Conservation (phyloP, 257 asterid genomes). For the Eustoma russellianum region DNA sequence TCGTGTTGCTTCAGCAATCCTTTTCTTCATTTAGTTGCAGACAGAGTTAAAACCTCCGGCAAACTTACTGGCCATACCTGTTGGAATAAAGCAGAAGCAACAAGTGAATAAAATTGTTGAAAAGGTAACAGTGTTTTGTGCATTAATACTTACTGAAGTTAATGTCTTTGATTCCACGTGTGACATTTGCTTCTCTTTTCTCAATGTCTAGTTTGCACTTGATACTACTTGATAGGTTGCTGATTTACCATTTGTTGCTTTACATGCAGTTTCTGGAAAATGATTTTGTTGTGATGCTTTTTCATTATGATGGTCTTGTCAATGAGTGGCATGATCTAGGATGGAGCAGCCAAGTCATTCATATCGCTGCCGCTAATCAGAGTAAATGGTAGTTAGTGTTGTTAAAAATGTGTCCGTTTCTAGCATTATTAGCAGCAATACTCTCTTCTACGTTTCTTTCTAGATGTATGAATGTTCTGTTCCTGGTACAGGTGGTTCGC, state of each 20-base stretch:
- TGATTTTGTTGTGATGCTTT: slow-evolving; percentile 62
- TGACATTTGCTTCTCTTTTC: background rate
- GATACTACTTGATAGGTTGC: too few relatives aligned
- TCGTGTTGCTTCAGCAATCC: background rate
- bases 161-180: background rate
- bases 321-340: slow-evolving; percentile 59
- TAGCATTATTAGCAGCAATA: background rate
- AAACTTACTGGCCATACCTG: slow-evolving; percentile 67
- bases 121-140: slow-evolving; percentile 36
- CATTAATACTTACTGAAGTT: slow-evolving; percentile 3
- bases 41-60: slow-evolving; percentile 34
- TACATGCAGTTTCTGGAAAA: slow-evolving; percentile 55
- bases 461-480: background rate
- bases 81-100: slow-evolving; percentile 66
- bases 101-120: slow-evolving; percentile 44
- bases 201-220: background rate
- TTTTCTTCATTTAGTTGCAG: slow-evolving; percentile 2
- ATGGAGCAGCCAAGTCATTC: slow-evolving; percentile 60
- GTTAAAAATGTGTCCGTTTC: background rate
- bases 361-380: slow-evolving; percentile 64
- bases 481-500: slow-evolving; percentile 75
- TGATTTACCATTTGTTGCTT: background rate
- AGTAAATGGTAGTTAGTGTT: slow-evolving; percentile 55
- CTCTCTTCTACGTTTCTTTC: background rate
- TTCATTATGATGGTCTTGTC: slow-evolving; percentile 73